Percentiles rank a stretch among this genome's conserved stretches.
These are phyloP conservation scores for Cordyceps pruinosa DNA, from an alignment of 2,329 filamentous ascomycete species.

Conservation along the genomic window DNA sequence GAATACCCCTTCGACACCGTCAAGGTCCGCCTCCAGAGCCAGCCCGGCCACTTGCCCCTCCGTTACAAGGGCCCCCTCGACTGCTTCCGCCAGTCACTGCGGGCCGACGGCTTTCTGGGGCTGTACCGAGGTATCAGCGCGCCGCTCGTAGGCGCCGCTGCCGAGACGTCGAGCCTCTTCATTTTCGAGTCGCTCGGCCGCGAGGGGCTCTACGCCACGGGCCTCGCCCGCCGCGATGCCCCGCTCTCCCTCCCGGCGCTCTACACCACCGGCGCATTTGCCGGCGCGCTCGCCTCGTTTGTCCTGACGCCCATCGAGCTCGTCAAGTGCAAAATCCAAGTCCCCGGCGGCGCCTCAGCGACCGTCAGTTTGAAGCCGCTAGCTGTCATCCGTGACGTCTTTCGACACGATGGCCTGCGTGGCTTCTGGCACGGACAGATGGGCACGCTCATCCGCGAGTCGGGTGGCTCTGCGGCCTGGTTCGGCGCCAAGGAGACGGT, in stretches of 20 bases:
- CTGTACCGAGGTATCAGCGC: conserved; percentile 92
- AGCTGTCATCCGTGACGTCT: conserved; percentile 69
- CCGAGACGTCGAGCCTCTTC: conserved; percentile 89
- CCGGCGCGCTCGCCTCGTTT: conserved; percentile 82
- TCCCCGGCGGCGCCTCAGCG: conserved; percentile 44
- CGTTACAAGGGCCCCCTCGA: conserved; percentile 83
- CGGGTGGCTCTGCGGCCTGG: conserved; percentile 89
- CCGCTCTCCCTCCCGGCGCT: conserved; percentile 69
- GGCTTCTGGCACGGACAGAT: conserved; percentile 96
- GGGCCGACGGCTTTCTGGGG: conserved; percentile 68
- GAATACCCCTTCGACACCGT: conserved; percentile 99
- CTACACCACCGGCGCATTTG: conserved; percentile 73
- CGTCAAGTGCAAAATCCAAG: conserved; percentile 98
- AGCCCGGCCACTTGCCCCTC: conserved; percentile 74
- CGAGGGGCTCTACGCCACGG: conserved; percentile 51
- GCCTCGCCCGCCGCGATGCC: conserved; percentile 42
- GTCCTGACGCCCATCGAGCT: conserved; percentile 93
- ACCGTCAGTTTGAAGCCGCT: conserved; percentile 54
- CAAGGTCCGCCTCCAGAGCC: conserved; percentile 95
- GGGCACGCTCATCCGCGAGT: conserved; percentile 89
- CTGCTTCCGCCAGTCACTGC: conserved; percentile 83
- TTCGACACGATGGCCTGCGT: conserved; percentile 69
- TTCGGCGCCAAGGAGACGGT: conserved; percentile 86
- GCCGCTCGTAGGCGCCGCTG: conserved; percentile 80
- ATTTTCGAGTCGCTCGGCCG: conserved; percentile 78